phyloP scores from a whole-genome alignment of 106 monocot species.

The Acorus calamus region DNA sequence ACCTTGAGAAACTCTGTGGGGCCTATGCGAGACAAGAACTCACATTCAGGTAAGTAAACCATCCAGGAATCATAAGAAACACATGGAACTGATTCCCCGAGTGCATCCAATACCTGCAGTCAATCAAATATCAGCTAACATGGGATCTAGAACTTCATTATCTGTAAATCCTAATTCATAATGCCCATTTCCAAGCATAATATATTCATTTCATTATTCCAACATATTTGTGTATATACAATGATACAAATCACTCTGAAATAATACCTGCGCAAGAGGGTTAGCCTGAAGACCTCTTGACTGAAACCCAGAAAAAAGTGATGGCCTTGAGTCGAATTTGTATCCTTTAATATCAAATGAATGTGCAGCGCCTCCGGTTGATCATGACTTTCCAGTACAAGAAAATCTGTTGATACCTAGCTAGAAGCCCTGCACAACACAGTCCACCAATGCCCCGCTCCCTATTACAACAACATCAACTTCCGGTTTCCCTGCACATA shows the following conservation, averaged over 20 bases:
- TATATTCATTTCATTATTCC: too few relatives aligned
- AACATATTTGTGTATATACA: too few relatives aligned
- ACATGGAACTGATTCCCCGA: slow-evolving; percentile 78
- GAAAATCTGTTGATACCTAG: slow-evolving; percentile 86
- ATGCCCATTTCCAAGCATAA: too few relatives aligned
- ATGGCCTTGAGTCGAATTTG: slow-evolving; percentile 93
- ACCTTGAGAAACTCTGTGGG: slow-evolving; percentile 89
- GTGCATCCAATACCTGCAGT: slow-evolving; percentile 81
- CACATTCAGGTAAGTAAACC: slow-evolving; percentile 91
- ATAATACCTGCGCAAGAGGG: slow-evolving; percentile 81
- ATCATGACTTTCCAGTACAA: slow-evolving; percentile 94
- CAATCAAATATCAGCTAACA: neutral
- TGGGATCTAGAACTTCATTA: too few relatives aligned
- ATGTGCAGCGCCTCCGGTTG: slow-evolving; percentile 93
- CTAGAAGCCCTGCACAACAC: slow-evolving; percentile 84
- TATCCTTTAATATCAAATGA: slow-evolving; percentile 87
- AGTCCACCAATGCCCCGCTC: slow-evolving; percentile 91
- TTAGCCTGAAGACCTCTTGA: slow-evolving; percentile 92
- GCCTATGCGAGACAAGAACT: slow-evolving; percentile 78
- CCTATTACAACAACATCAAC: slow-evolving; percentile 93
- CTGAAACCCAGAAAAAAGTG: slow-evolving; percentile 93
- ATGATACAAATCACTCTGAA: neutral
- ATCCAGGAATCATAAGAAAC: slow-evolving; percentile 94
- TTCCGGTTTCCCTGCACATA: slow-evolving; percentile 68
- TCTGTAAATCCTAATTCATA: too few relatives aligned